Evolutionary conservation across 805 yeast species (phyloP), one percentile per base, ranked within the genome.

Genomic region (Candida koratica): DNA sequence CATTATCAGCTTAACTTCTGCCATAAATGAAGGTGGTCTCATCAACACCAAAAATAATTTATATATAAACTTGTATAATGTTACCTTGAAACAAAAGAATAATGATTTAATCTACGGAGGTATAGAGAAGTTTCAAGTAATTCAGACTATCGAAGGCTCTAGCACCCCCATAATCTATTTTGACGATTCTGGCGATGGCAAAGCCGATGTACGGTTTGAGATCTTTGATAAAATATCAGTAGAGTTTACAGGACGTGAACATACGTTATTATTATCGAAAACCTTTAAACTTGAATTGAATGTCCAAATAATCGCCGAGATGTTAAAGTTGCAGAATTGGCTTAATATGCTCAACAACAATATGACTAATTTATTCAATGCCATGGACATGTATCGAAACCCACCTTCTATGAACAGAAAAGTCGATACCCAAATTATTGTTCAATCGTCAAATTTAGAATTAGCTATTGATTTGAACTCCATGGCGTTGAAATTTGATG

Each of bases 161-260:
- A n/a, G 41, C 5, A 34, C 55, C 17, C 34, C 41, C 19, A 60
- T 73, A 1, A 53, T 61, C 20, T 32, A 35, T 10, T 63, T 60
- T 39, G 49, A 46, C 16, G 25, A 20, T 25, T 3, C 15, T 2
- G 39, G 36, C 1, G 40, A 28, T 2, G 32, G 46, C 1, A 67
- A 66, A 26, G 70, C 73, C 5, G 85, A 79, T 44, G 32, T 79
- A 2, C 49, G 80, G 22, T 74, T 79, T 49, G 84, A 79, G 48
- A 39, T 67, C 15, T 64, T 67, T 32, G 32, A 36, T 19, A 45
- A 41, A 17, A 33, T 40, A 11, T 40, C 47, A 12, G 39, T 38
- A 9, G 42, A 40, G 16, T 23, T 26, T 10, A 40, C 41, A 28
- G 34, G 33, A 3, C 37, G 30, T 28, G 49, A 46, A 17, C 34